Percentiles rank a stretch among this genome's conserved stretches.
Conservation (phyloP, 192 early-diverging fungal genomes). For the Pecoramyces ruminantium region DNA sequence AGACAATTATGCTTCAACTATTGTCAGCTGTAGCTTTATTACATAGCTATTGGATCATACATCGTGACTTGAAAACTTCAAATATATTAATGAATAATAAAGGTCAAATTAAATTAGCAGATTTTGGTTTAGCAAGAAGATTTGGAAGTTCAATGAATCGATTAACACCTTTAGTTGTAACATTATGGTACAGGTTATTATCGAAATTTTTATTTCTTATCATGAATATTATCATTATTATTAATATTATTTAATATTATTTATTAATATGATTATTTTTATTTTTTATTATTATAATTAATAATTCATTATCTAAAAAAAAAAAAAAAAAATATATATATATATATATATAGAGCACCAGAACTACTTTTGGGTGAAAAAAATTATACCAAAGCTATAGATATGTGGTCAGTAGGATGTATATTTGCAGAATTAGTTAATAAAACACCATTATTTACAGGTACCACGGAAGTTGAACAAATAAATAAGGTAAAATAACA, state of each 20-base stretch:
- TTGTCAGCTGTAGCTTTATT: constrained; percentile 37
- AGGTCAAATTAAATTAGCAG: constrained; percentile 32
- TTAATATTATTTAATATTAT: no score
- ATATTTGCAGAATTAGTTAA: constrained; percentile 90
- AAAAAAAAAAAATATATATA: no score
- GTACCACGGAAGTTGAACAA: constrained; percentile 65
- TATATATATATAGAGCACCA: constrained; percentile 29
- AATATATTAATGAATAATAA: constrained; percentile 32
- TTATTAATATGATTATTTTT: no score
- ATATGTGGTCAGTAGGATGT: constrained; percentile 88
- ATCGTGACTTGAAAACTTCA: constrained; percentile 49
- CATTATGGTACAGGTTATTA: constrained; percentile 48
- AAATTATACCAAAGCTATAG: constrained; percentile 46
- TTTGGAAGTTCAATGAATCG: constrained; percentile 41
- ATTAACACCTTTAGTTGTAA: constrained; percentile 51
- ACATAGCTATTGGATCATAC: constrained; percentile 52
- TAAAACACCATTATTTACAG: constrained; percentile 66
- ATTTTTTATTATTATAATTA: no score
- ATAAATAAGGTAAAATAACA: constrained; percentile 29
- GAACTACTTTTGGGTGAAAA: constrained; percentile 39
- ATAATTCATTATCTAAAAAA: no score
- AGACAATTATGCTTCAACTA: constrained; percentile 54
- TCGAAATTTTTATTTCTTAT: no score
- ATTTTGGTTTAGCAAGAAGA: constrained; percentile 48
- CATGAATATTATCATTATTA: no score